phyloP scores from a whole-genome alignment of 116 monocot genomes.

The Iris pallida region DNA sequence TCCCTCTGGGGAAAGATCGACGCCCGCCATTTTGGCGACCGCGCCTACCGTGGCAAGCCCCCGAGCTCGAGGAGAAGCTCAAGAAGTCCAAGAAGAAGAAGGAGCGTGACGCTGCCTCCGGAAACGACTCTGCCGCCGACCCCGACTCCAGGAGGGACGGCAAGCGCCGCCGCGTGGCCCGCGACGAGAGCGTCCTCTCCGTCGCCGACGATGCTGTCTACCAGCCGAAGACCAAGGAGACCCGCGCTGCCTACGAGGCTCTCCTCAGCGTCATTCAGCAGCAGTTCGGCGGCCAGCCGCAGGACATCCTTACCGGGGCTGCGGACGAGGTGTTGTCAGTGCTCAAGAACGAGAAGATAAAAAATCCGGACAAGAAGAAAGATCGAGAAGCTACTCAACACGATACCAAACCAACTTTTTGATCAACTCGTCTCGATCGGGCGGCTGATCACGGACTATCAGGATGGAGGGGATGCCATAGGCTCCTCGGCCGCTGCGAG shows the following conservation, averaged over 20 bases:
- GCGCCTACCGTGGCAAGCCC: constrained; percentile 72
- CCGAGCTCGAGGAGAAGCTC: constrained; percentile 76
- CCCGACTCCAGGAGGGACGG: constrained; percentile 31
- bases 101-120: constrained; percentile 18
- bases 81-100: constrained; percentile 71
- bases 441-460: constrained; percentile 74
- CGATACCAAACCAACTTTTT: constrained; percentile 63
- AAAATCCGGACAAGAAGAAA: constrained; percentile 87
- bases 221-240: constrained; percentile 91
- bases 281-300: constrained; percentile 85
- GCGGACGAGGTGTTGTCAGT: constrained; percentile 79
- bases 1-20: constrained; percentile 83
- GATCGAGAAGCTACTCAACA: constrained; percentile 79
- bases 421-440: constrained; percentile 85
- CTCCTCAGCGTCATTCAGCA: constrained; percentile 71
- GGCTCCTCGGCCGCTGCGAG: constrained; percentile 15
- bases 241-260: constrained; percentile 81
- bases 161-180: constrained; percentile 39
- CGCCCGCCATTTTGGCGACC: constrained; percentile 52
- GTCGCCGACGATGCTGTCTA: constrained; percentile 64
- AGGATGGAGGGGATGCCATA: constrained; percentile 50
- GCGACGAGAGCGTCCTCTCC: constrained; percentile 72
- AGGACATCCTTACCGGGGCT: constrained; percentile 75
- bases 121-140: constrained; percentile 15
- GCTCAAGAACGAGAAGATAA: constrained; percentile 76